Conservation (phyloP, 768 basidiomycete species). For the Mycena amicta region DNA sequence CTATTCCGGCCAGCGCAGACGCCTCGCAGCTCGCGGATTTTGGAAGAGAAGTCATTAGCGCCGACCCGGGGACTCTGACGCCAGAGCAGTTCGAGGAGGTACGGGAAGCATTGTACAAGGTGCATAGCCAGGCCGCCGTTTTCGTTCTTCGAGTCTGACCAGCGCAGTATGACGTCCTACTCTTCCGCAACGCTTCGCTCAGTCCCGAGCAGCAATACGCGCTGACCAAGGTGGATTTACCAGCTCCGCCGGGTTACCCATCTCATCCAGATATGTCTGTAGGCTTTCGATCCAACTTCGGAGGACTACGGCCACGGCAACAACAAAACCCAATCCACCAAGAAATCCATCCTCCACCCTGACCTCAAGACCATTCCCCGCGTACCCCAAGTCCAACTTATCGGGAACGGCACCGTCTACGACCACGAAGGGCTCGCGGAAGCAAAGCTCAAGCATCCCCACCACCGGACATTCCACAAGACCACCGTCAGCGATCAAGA, state of each 20-base stretch:
- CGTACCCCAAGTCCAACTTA: conserved; percentile 88
- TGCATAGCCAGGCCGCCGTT: conserved; percentile 29
- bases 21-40: conserved; percentile 67
- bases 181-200: conserved; percentile 71
- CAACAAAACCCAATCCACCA: conserved; percentile 76
- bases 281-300: conserved; percentile 74
- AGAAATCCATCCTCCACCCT: conserved; percentile 83
- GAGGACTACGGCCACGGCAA: conserved; percentile 85
- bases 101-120: conserved; percentile 76
- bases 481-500: conserved; percentile 73
- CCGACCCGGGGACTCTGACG: conserved; percentile 65
- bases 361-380: conserved; percentile 90
- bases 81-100: conserved; percentile 68
- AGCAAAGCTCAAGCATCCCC: conserved; percentile 83
- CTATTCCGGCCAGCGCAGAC: conserved; percentile 75
- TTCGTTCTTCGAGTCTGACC: conserved; percentile 1
- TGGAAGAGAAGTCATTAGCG: conserved; percentile 75
- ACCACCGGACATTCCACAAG: conserved; percentile 87
- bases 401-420: conserved; percentile 83
- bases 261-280: conserved; percentile 7
- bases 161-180: conserved; percentile 64
- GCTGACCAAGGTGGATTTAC: conserved; percentile 69
- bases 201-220: conserved; percentile 84
- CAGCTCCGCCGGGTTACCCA: no score
- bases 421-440: conserved; percentile 80